Conservation (phyloP, 2,329 filamentous ascomycete genomes). For the Neofusicoccum cordaticola region DNA sequence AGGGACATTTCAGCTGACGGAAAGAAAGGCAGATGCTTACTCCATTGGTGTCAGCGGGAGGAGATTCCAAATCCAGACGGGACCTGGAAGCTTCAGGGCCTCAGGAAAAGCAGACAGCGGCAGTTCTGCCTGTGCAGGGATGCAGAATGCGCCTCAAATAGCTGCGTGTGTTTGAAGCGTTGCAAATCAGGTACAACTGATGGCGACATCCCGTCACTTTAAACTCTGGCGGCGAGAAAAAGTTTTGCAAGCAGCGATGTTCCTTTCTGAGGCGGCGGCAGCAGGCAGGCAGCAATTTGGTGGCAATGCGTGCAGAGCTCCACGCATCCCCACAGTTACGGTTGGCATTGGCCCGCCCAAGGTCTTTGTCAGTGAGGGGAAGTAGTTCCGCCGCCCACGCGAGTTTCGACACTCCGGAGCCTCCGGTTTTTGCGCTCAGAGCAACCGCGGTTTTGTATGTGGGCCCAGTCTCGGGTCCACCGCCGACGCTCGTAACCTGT, state of each 20-base stretch:
- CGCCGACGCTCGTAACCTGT: not conserved
- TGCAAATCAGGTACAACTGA: not conserved
- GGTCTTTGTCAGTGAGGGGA: slow-evolving; percentile 9
- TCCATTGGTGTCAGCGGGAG: not conserved
- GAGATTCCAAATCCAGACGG: not conserved
- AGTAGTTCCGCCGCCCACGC: not conserved
- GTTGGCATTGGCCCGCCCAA: slow-evolving; percentile 2
- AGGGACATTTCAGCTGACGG: not conserved
- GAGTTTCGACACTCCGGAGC: slow-evolving; percentile 1
- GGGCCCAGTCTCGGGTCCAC: slow-evolving; percentile 1
- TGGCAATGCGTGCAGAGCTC: not conserved
- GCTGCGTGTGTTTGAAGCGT: not conserved
- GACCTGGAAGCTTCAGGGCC: not conserved
- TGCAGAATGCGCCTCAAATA: not conserved
- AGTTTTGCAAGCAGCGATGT: slow-evolving; percentile 1
- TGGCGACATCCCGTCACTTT: not conserved
- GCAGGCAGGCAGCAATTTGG: not conserved
- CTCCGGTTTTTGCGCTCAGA: slow-evolving; percentile 4
- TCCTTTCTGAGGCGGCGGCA: not conserved
- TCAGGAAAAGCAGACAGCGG: not conserved
- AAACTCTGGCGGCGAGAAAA: not conserved
- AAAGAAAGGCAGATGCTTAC: not conserved
- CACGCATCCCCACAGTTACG: not conserved
- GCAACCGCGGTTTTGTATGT: slow-evolving; percentile 1
- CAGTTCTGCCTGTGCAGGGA: not conserved